These are phyloP conservation scores for Alternaria gansuensis DNA, from an alignment of 2,329 filamentous ascomycete genomes.

Conservation along the genomic window DNA sequence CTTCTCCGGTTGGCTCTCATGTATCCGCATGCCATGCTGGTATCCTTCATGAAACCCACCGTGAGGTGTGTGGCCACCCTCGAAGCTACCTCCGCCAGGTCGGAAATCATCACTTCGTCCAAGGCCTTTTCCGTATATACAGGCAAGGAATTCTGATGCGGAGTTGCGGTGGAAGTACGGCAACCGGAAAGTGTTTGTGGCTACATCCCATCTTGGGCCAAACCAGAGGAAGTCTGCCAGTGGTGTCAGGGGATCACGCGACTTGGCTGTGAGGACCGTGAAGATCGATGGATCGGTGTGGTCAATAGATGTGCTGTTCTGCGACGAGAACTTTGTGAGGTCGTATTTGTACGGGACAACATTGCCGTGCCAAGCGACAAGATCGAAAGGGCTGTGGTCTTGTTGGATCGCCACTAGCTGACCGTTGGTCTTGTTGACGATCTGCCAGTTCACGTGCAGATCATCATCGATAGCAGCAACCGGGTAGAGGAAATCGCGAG, in stretches of 20 bases:
- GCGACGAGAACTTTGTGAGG: constrained; percentile 58
- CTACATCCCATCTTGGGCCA: constrained; percentile 52
- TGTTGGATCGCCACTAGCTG: constrained; percentile 48
- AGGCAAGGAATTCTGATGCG: constrained; percentile 52
- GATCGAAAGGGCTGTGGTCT: constrained; percentile 56
- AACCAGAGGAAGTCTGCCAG: constrained; percentile 54
- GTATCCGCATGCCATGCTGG: constrained; percentile 57
- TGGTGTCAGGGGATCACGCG: constrained; percentile 49
- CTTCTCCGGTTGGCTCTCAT: constrained; percentile 55
- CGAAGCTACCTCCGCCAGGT: constrained; percentile 51
- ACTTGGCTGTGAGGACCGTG: constrained; percentile 51
- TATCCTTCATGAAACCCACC: constrained; percentile 57
- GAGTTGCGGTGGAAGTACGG: constrained; percentile 54
- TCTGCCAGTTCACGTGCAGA: constrained; percentile 46
- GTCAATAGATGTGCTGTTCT: constrained; percentile 52
- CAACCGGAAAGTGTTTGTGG: constrained; percentile 51
- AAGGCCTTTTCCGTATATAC: constrained; percentile 50
- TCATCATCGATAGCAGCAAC: constrained; percentile 52
- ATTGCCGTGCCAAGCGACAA: constrained; percentile 55
- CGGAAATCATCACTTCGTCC: constrained; percentile 57
- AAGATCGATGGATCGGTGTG: constrained; percentile 53
- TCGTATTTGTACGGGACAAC: constrained; percentile 65
- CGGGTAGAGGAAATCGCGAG: constrained; percentile 52
- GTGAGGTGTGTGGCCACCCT: constrained; percentile 52
- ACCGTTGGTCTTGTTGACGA: constrained; percentile 51